Percentiles rank a stretch among this genome's conserved stretches.
Conservation (phyloP, 306 rosid species). For the Lathyrus tuberosus region DNA sequence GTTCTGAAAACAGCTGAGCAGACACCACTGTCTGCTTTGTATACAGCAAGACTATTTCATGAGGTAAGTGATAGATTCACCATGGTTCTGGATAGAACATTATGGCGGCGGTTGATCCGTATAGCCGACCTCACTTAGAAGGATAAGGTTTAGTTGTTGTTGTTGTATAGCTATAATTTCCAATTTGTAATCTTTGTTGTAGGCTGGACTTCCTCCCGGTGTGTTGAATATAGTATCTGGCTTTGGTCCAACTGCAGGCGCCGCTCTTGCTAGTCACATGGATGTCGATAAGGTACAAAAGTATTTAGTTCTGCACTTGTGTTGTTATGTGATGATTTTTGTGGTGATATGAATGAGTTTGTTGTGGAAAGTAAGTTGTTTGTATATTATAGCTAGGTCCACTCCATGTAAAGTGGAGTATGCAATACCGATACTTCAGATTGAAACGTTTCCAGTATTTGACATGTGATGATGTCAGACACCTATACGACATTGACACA, state of each 20-base stretch:
- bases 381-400: conserved; percentile 21
- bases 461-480: not conserved
- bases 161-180: too few species aligned
- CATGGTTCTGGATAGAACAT: too few species aligned
- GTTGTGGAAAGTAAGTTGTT: conserved; percentile 7
- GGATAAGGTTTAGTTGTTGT: too few species aligned
- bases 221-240: conserved; percentile 87
- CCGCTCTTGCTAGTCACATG: conserved; percentile 93
- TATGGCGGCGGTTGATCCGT: too few species aligned
- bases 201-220: conserved; percentile 96
- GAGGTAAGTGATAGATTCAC: conserved; percentile 57
- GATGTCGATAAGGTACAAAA: conserved; percentile 84
- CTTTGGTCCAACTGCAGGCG: conserved; percentile 95
- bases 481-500: too few species aligned
- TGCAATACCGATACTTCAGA: not conserved
- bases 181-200: conserved; percentile 37
- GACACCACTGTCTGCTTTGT: conserved; percentile 86
- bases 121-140: too few species aligned
- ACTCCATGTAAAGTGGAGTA: not conserved
- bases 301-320: conserved; percentile 12
- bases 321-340: conserved; percentile 20
- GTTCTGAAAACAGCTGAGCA: conserved; percentile 94
- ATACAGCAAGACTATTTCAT: conserved; percentile 63
- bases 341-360: conserved; percentile 9
- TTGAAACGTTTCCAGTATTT: not conserved